Evolutionary conservation across 768 basidiomycete species (phyloP).

Genomic region (Chalciporus pseudorubinellus): DNA sequence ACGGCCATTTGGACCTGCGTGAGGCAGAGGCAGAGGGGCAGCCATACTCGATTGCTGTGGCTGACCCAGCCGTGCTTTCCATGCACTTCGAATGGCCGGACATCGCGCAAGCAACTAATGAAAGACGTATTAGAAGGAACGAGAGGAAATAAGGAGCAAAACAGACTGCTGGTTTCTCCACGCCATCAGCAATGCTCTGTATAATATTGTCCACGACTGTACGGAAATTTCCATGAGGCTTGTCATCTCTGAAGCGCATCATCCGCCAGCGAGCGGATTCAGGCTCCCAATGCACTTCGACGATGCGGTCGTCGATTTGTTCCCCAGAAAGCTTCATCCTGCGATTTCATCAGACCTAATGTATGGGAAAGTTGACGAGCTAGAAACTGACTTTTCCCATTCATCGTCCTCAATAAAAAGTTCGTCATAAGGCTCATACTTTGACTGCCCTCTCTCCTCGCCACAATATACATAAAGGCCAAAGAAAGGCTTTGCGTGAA

Average conservation of each 20-base stretch:
- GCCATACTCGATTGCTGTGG: constrained; percentile 27
- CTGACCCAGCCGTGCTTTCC: constrained; percentile 64
- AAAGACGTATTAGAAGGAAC: constrained; percentile 9
- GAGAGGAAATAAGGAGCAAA: constrained; percentile 11
- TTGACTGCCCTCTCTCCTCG: constrained; percentile 48
- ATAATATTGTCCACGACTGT: constrained; percentile 86
- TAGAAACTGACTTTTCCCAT: constrained; percentile 79
- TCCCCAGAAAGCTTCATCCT: constrained; percentile 84
- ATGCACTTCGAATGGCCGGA: constrained; percentile 61
- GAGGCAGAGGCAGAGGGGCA: constrained; percentile 21
- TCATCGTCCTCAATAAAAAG: constrained; percentile 85
- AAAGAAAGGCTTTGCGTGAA: constrained; percentile 82
- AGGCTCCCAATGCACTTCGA: constrained; percentile 91
- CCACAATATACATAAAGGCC: constrained; percentile 82
- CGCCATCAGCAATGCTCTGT: constrained; percentile 89
- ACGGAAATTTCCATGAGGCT: constrained; percentile 87
- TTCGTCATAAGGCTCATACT: constrained; percentile 81
- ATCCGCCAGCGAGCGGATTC: constrained; percentile 70
- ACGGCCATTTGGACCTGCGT: constrained; percentile 22
- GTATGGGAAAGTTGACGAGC: neutral
- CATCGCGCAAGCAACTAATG: constrained; percentile 67
- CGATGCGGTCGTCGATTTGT: constrained; percentile 89
- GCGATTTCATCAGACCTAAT: constrained; percentile 7
- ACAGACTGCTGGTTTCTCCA: constrained; percentile 81
- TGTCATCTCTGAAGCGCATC: constrained; percentile 94